Conservation (phyloP, 208 protist genomes). For the Trypanosoma brucei region DNA sequence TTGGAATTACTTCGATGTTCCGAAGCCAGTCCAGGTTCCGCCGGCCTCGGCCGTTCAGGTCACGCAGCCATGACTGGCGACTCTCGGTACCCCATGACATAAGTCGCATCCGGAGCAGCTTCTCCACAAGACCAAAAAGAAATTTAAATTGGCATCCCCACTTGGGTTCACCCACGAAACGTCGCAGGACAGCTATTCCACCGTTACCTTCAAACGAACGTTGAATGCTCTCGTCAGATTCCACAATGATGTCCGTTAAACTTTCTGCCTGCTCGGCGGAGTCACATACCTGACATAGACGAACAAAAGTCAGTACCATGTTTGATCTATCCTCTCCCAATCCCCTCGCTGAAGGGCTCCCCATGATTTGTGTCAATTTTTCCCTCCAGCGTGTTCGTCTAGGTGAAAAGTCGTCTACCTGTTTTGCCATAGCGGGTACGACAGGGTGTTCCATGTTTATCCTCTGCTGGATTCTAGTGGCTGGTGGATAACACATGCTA, state of each 20-base stretch:
- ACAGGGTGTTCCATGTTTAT: neutral
- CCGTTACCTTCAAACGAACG: conserved; percentile 59
- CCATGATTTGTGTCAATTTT: conserved; percentile 59
- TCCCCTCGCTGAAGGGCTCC: conserved; percentile 30
- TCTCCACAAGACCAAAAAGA: conserved; percentile 57
- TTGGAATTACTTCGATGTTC: conserved; percentile 37
- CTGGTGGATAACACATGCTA: too few relatives aligned
- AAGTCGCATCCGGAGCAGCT: conserved; percentile 44
- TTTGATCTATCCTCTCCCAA: conserved; percentile 57
- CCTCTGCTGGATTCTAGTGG: too few relatives aligned
- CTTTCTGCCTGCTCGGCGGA: conserved; percentile 50
- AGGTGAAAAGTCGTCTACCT: neutral
- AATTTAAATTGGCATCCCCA: conserved; percentile 21
- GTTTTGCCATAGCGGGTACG: neutral
- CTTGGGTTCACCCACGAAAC: conserved; percentile 48
- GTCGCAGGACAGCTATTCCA: conserved; percentile 56
- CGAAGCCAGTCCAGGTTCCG: conserved; percentile 66
- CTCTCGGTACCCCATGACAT: conserved; percentile 47
- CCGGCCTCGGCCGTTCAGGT: conserved; percentile 35
- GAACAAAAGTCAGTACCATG: conserved; percentile 54
- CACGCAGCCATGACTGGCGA: conserved; percentile 63
- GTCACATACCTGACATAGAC: conserved; percentile 66
- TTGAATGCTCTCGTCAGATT: conserved; percentile 55
- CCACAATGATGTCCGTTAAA: conserved; percentile 47
- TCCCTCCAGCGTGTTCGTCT: conserved; percentile 66